These are phyloP conservation scores for Arachnomyces sp. DNA, from an alignment of 2,329 filamentous ascomycete genomes.

Conservation along the genomic window DNA sequence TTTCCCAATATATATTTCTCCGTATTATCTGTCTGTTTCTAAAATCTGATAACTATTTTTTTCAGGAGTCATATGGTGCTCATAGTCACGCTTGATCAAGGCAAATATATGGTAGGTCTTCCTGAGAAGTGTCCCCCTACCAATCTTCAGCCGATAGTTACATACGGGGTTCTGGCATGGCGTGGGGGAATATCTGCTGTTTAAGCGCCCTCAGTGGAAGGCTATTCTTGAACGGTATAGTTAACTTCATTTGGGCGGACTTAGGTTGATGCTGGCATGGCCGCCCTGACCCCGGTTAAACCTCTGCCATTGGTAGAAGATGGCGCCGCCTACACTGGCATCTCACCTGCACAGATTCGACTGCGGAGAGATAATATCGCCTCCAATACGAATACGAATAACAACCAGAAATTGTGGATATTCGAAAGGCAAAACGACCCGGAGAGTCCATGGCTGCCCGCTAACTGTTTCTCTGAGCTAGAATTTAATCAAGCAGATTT, in stretches of 20 bases:
- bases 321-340: constrained; percentile 30
- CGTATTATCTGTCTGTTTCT: not conserved
- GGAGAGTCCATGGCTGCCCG: constrained; percentile 49
- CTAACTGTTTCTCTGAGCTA: constrained; percentile 59
- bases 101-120: constrained; percentile 33
- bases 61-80: constrained; percentile 51
- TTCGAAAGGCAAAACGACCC: constrained; percentile 51
- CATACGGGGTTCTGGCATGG: no score
- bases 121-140: no score
- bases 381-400: constrained; percentile 35
- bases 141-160: no score
- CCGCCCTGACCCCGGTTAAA: no score
- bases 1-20: no score
- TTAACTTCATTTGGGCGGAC: constrained; percentile 30
- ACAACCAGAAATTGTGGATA: constrained; percentile 50
- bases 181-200: no score
- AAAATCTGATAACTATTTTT: not conserved
- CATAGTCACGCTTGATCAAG: constrained; percentile 49
- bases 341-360: constrained; percentile 51
- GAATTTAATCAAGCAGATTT: constrained; percentile 59
- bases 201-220: no score
- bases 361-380: constrained; percentile 41
- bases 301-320: constrained; percentile 46
- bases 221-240: no score
- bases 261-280: constrained; percentile 58